Evolutionary conservation across 345 rosid species (phyloP), one percentile per base, ranked within the genome.

Genomic region (Anastatica hierochuntica): DNA sequence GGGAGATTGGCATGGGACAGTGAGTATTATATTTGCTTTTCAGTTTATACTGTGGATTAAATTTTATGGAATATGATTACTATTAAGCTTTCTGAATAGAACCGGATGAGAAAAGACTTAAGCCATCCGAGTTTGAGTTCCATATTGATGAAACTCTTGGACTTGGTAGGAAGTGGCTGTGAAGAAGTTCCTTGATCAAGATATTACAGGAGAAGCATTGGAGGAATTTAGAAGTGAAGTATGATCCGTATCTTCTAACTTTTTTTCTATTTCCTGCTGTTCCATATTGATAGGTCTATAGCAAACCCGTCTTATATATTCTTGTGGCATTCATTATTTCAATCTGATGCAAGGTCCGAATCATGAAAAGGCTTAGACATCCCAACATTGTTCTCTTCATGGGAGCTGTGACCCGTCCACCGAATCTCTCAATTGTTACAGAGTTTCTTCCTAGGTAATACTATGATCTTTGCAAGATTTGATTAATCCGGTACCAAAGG

Each of bases 1-100:
- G n/a, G 98, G 95, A 67, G 94, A 84, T 26, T 90, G 98, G 98
- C 94, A 79, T 53, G 96, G 95, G 72, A 90, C 98, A 45, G 98
- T 90, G 78, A 83, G 98, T 87, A 27, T 37, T 43, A 50, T 50
- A 27, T 49, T 65, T 57, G 12, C 35, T 35, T 36, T 27, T 33
- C 14, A 15, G 3, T 57, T 10, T 41, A 4, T 39, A 15, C 12
- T 2, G 3, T 1, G n/a, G n/a, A n/a, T n/a, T n/a, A n/a, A n/a
- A n/a, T 19, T 21, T 55, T 16, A 45, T 14, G 54, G 40, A 46
- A 11, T 52, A 5, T 14, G 19, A 19, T 53, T 44, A 19, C 53
- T 8, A 30, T 14, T 45, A 36, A 44, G 49, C 34, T 45, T 53
- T 27, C 31, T 44, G 27, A 29, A 29, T 14, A 45, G 37, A 56